Evolutionary conservation across 129 eudicot genomes (phyloP), one percentile per base, ranked within the genome.

Genomic region (Cynara cardunculus): DNA sequence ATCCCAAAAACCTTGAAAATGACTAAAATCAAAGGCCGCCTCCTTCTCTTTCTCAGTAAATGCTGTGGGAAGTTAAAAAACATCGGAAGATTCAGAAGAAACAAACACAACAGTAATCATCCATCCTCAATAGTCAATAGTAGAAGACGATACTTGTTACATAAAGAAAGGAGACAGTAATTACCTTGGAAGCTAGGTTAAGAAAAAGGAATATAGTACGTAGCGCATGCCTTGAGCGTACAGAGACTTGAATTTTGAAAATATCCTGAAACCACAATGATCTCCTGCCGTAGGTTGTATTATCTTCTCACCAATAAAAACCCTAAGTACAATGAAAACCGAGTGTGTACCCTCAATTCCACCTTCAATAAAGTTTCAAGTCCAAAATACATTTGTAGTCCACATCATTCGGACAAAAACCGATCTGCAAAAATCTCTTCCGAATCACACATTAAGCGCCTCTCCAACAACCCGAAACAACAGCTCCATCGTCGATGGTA

Each of bases 31-130:
- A 72, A 72, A 56, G 4, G 35, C 3, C 25, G 21, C 14, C 24
- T 49, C 73, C 59, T 30, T 41, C 68, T 78, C 77, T 66, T 56
- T n/a, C 79, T 79, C 75, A 70, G 59, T 67, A 71, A 79, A 66
- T 65, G 71, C 88, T 87, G 86, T 79, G 69, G 39, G 56, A 24
- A 78, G 68, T 18, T 53, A 70, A 84, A 86, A 86, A 84, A 84
- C 26, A 7, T 72, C 26, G 64, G 24, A 30, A 73, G 68, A 69
- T 73, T 84, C 41, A 84, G 75, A 74, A 8, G 8, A 32, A 70
- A 53, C 22, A 3, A 77, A 53, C 78, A 72, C 67, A 78, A 64
- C 25, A 64, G 24, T 70, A 73, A 83, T 71, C 30, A 78, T 83
- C 28, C 14, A 34, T 34, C 39, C 39, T 34, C 28, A 16, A n/a